These are phyloP conservation scores for Xerocomus nothofagi DNA, from an alignment of 1,284 basidiomycete species.

Conservation along the genomic window DNA sequence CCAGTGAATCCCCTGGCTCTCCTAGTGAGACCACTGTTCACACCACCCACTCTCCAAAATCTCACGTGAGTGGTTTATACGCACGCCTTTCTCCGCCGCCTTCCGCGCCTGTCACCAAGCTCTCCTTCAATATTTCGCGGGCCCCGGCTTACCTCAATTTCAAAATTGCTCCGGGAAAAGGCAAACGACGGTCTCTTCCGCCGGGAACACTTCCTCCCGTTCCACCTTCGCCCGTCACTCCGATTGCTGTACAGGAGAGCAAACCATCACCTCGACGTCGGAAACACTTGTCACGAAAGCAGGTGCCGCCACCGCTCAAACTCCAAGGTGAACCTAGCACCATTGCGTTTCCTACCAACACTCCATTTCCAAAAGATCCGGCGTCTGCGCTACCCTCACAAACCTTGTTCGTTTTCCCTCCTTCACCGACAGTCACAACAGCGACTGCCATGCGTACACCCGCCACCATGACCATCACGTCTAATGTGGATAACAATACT, in stretches of 20 bases:
- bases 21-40: conserved; percentile 27
- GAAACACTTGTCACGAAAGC: conserved; percentile 47
- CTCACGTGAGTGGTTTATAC: conserved; percentile 4
- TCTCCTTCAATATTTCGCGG: conserved; percentile 48
- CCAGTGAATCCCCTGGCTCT: conserved; percentile 36
- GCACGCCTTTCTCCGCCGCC: conserved; percentile 23
- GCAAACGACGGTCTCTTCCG: conserved; percentile 57
- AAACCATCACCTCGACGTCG: conserved; percentile 27
- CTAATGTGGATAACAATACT: conserved; percentile 45
- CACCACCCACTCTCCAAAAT: conserved; percentile 11
- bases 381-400: conserved; percentile 53
- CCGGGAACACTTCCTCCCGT: conserved; percentile 66
- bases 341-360: conserved; percentile 28
- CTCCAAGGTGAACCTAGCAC: conserved; percentile 36
- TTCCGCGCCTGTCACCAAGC: conserved; percentile 44
- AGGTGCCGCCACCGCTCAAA: conserved; percentile 54
- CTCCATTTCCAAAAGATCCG: conserved; percentile 13
- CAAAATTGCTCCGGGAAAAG: conserved; percentile 49
- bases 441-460: conserved; percentile 52
- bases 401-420: conserved; percentile 81
- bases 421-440: conserved; percentile 61
- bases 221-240: conserved; percentile 61
- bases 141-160: conserved; percentile 50
- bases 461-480: conserved; percentile 73
- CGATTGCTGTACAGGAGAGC: conserved; percentile 41